Conservation (phyloP, 106 monocot genomes). For the Dioscorea alata region DNA sequence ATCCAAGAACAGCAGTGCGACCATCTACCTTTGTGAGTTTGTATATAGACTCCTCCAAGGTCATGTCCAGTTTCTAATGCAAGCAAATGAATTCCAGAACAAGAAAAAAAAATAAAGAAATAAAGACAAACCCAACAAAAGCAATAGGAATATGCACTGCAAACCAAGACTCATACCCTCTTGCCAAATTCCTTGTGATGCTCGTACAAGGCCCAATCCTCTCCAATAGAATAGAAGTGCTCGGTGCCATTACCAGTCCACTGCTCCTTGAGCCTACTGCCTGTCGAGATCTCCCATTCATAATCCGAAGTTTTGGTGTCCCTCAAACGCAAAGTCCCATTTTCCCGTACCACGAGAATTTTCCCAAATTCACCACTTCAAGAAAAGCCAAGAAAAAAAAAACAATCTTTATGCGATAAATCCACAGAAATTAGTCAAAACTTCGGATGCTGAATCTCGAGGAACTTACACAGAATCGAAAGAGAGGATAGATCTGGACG, state of each 20-base stretch:
- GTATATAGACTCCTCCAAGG: constrained; percentile 64
- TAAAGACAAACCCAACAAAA: too few relatives aligned
- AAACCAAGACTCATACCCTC: constrained; percentile 22
- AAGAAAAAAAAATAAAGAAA: not conserved
- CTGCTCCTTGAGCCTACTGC: constrained; percentile 6
- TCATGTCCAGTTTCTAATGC: constrained; percentile 47
- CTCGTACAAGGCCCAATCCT: constrained; percentile 26
- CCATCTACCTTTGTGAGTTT: constrained; percentile 38
- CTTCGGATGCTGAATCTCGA: too few relatives aligned
- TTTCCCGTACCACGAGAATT: too few relatives aligned
- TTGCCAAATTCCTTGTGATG: constrained; percentile 17
- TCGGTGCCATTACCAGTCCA: too few relatives aligned
- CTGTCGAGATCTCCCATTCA: not conserved
- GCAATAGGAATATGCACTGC: not conserved
- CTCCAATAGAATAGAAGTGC: constrained; percentile 10
- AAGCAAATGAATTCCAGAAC: not conserved
- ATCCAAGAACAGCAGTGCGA: constrained; percentile 49
- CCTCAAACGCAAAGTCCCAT: too few relatives aligned
- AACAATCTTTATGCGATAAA: too few relatives aligned
- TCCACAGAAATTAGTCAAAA: too few relatives aligned
- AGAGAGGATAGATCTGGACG: too few relatives aligned
- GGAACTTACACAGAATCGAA: too few relatives aligned
- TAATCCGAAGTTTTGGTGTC: too few relatives aligned
- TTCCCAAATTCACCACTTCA: too few relatives aligned
- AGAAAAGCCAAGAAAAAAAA: too few relatives aligned